Conservation (phyloP, 768 basidiomycete species). For the Leccinum obscurum region DNA sequence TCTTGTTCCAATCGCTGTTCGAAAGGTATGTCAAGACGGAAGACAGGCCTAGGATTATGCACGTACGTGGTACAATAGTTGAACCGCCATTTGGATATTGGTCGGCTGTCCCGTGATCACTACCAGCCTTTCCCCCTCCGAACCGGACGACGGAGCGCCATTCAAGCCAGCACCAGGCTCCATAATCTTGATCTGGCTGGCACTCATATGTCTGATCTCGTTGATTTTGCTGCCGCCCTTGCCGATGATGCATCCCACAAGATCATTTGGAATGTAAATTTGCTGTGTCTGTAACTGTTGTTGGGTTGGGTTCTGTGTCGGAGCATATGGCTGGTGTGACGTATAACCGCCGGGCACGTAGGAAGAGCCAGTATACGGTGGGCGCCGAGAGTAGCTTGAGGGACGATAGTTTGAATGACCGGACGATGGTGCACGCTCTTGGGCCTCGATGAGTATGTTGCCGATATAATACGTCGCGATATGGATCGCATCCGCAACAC, state of each 20-base stretch:
- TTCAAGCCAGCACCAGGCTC: slow-evolving; percentile 86
- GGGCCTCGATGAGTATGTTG: slow-evolving; percentile 92
- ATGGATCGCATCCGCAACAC: slow-evolving; percentile 98
- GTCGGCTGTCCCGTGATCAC: slow-evolving; percentile 95
- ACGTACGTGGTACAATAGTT: slow-evolving; percentile 82
- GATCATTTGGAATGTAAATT: slow-evolving; percentile 96
- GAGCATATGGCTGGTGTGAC: slow-evolving; percentile 43
- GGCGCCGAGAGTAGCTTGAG: slow-evolving; percentile 53
- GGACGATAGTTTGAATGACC: slow-evolving; percentile 63
- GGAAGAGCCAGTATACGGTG: slow-evolving; percentile 54
- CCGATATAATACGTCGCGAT: slow-evolving; percentile 99
- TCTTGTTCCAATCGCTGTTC: slow-evolving; percentile 81
- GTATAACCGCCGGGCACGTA: slow-evolving; percentile 72
- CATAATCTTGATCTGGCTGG: slow-evolving; percentile 98
- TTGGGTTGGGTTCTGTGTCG: slow-evolving; percentile 59
- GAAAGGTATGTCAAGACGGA: slow-evolving; percentile 10
- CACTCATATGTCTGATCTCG: slow-evolving; percentile 94
- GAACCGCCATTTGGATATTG: slow-evolving; percentile 96
- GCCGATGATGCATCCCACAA: slow-evolving; percentile 97
- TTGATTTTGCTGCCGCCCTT: slow-evolving; percentile 99
- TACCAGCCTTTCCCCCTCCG: slow-evolving; percentile 88
- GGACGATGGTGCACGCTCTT: slow-evolving; percentile 77
- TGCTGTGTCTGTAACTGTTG: slow-evolving; percentile 92
- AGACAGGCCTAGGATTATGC: background rate
- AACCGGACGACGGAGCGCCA: slow-evolving; percentile 69